Conservation (phyloP, 2,329 filamentous ascomycete genomes). For the Calcarisporium arbuscula region DNA sequence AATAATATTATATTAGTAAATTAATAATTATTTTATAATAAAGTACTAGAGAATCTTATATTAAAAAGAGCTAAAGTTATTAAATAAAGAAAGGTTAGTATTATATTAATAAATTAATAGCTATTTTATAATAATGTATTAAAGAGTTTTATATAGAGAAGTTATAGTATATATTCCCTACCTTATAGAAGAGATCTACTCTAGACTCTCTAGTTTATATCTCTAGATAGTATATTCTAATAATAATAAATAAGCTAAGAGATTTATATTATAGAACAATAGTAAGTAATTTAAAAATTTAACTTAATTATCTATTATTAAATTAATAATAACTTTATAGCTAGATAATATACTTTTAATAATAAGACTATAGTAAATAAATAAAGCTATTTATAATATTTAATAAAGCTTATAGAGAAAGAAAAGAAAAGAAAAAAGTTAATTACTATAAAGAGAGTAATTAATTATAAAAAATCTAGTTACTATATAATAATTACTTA, state of each 20-base stretch:
- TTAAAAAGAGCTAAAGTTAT: not conserved
- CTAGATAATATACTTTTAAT: not conserved
- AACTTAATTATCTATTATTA: not conserved
- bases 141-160: not conserved
- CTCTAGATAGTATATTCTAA: not conserved
- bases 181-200: not conserved
- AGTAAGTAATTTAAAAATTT: not conserved
- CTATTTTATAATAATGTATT: not conserved
- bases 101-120: not conserved
- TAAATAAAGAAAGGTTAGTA: not conserved
- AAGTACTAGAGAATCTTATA: not conserved
- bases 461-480: not conserved
- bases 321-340: not conserved
- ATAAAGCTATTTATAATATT: not conserved
- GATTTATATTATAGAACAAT: not conserved
- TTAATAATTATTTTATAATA: not conserved
- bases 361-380: not conserved
- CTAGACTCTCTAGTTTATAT: too few species aligned
- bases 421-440: not conserved
- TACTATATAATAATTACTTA: not conserved
- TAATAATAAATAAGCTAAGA: not conserved
- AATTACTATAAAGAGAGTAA: not conserved
- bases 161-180: not conserved
- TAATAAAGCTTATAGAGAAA: not conserved
- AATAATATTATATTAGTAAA: not conserved